These are phyloP conservation scores for Hemerocallis citrina DNA, from an alignment of 106 monocot genomes.

Conservation along the genomic window DNA sequence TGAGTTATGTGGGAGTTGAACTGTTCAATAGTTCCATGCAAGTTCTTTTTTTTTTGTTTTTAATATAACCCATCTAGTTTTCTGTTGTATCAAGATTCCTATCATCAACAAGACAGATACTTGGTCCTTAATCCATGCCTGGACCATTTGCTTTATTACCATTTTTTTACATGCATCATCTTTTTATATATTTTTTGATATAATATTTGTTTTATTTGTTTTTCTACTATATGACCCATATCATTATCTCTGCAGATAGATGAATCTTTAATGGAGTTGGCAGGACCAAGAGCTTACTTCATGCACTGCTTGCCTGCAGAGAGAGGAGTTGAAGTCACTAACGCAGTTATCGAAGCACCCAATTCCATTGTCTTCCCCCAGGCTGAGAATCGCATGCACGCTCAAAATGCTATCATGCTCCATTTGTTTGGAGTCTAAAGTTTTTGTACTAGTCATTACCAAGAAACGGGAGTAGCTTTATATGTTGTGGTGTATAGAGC, in stretches of 20 bases:
- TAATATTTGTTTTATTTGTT: no score
- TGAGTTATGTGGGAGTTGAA: no score
- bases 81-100: no score
- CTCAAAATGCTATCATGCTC: conserved; percentile 94
- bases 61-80: no score
- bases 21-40: no score
- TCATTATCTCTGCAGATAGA: conserved; percentile 51
- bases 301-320: conserved; percentile 97
- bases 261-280: conserved; percentile 79
- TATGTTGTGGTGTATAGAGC: not conserved
- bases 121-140: no score
- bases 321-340: conserved; percentile 84
- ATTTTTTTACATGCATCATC: no score
- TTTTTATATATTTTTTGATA: no score
- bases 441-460: not conserved
- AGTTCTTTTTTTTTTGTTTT: no score
- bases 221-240: no score
- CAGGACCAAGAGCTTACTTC: conserved; percentile 80
- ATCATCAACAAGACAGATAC: no score
- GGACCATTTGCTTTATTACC: no score
- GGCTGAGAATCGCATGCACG: conserved; percentile 97
- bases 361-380: conserved; percentile 93
- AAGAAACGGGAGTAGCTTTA: not conserved
- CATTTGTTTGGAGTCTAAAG: conserved; percentile 69
- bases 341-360: conserved; percentile 77